A percentile compares a stretch with the other conserved stretches of the same genome.
Conservation (phyloP, 768 basidiomycete species). For the Hebeloma cylindrosporum region DNA sequence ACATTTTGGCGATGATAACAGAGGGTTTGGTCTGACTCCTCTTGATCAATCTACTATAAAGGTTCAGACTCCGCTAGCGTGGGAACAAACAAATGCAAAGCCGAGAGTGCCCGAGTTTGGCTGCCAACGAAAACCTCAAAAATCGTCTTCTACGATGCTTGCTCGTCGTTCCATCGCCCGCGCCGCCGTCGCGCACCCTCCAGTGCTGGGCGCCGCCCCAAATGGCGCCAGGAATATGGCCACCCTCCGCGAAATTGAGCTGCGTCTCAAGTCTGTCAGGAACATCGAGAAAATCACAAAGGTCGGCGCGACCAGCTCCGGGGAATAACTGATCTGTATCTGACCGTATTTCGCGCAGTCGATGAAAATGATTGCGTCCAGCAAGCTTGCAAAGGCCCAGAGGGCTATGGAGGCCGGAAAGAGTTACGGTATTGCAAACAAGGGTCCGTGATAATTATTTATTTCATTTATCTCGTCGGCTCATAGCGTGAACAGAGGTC, state of each 20-base stretch:
- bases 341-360: constrained; percentile 50
- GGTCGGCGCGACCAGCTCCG: constrained; percentile 46
- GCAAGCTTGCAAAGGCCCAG: constrained; percentile 94
- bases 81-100: constrained; percentile 32
- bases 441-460: constrained; percentile 51
- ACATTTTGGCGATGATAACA: constrained; percentile 35
- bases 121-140: constrained; percentile 28
- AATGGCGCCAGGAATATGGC: constrained; percentile 83
- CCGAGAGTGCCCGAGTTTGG: constrained; percentile 45
- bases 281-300: constrained; percentile 99
- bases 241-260: constrained; percentile 95
- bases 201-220: constrained; percentile 43
- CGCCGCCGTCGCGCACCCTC: constrained; percentile 35
- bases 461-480: constrained; percentile 8
- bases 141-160: constrained; percentile 38
- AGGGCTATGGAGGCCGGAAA: constrained; percentile 90
- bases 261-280: constrained; percentile 92
- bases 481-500: constrained; percentile 64
- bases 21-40: constrained; percentile 6
- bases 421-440: constrained; percentile 89
- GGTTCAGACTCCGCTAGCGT: constrained; percentile 29
- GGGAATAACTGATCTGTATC: neutral
- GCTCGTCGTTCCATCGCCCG: constrained; percentile 47
- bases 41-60: constrained; percentile 5
- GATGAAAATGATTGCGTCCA: constrained; percentile 99